A percentile compares a stretch with the other conserved stretches of the same genome.
Evolutionary conservation across 106 monocot species (phyloP).

Genomic region (Narthecium ossifragum): DNA sequence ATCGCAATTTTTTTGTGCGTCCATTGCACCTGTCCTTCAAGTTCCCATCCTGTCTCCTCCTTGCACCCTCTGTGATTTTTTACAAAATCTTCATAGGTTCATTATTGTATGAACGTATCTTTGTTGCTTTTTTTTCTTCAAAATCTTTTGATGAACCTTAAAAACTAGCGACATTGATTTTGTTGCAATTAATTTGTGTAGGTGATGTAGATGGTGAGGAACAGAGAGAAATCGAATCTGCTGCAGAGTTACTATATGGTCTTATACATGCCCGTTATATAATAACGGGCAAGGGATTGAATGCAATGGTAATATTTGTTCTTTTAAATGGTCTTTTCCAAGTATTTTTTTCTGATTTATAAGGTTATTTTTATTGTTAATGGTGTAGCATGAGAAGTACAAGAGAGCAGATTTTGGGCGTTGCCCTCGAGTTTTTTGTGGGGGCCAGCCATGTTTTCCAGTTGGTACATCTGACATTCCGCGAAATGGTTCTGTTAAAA

Average conservation of each 20-base stretch:
- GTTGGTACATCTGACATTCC: slow-evolving; percentile 84
- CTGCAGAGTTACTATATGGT: slow-evolving; percentile 89
- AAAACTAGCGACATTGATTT: no score
- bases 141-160: no score
- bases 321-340: not conserved
- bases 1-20: no score
- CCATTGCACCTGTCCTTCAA: no score
- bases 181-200: no score
- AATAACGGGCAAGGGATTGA: slow-evolving; percentile 67
- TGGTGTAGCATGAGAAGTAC: slow-evolving; percentile 66
- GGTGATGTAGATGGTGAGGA: slow-evolving; percentile 84
- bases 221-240: slow-evolving; percentile 84
- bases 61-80: no score
- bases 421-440: slow-evolving; percentile 75
- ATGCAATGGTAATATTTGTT: slow-evolving; percentile 52
- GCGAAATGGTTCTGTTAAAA: slow-evolving; percentile 74
- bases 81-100: no score
- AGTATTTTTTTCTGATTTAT: not conserved
- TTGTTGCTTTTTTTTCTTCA: no score
- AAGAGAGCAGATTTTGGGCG: slow-evolving; percentile 85
- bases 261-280: slow-evolving; percentile 80
- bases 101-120: no score
- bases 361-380: not conserved
- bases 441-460: slow-evolving; percentile 75
- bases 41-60: no score